A percentile compares a stretch with the other conserved stretches of the same genome.
Conservation (phyloP, 1,284 basidiomycete genomes). For the Athelia psychrophila region DNA sequence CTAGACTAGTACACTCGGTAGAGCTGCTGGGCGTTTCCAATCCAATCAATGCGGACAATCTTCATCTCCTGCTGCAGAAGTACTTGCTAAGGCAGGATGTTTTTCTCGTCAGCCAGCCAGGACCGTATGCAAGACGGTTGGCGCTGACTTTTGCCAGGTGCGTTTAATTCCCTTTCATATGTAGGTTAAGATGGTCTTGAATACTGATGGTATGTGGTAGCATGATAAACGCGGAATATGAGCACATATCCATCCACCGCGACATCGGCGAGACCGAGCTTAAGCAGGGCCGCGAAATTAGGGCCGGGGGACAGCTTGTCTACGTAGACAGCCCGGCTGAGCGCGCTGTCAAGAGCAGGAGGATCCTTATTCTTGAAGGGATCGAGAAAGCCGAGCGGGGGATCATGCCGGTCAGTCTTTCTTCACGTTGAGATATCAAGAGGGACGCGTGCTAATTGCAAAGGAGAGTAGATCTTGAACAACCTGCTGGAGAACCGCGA, state of each 20-base stretch:
- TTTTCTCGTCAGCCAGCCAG: slow-evolving; percentile 62
- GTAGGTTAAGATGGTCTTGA: too few relatives aligned
- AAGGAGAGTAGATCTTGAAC: slow-evolving; percentile 62
- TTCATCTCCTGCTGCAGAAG: slow-evolving; percentile 66
- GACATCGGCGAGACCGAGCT: slow-evolving; percentile 71
- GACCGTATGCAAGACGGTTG: slow-evolving; percentile 59
- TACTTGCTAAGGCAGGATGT: slow-evolving; percentile 65
- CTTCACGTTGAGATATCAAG: too few relatives aligned
- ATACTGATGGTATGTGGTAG: too few relatives aligned
- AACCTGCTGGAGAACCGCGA: slow-evolving; percentile 68
- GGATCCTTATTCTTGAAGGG: slow-evolving; percentile 64
- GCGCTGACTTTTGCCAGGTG: slow-evolving; percentile 64
- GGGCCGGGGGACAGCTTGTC: slow-evolving; percentile 53
- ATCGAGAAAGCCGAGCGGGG: slow-evolving; percentile 70
- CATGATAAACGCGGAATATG: slow-evolving; percentile 62
- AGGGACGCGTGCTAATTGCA: too few relatives aligned
- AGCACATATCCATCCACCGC: slow-evolving; percentile 61
- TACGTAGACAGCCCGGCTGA: slow-evolving; percentile 67
- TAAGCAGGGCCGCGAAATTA: slow-evolving; percentile 66
- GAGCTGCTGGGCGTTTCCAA: slow-evolving; percentile 47
- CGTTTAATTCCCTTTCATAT: background rate
- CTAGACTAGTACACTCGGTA: slow-evolving; percentile 42
- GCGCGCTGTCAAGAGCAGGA: slow-evolving; percentile 60
- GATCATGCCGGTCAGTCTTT: slow-evolving; percentile 41
- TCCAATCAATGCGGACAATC: slow-evolving; percentile 49